Evolutionary conservation across 1,139 yeast species (phyloP), one percentile per base, ranked within the genome.

Genomic region (Meyerozyma carpophila): DNA sequence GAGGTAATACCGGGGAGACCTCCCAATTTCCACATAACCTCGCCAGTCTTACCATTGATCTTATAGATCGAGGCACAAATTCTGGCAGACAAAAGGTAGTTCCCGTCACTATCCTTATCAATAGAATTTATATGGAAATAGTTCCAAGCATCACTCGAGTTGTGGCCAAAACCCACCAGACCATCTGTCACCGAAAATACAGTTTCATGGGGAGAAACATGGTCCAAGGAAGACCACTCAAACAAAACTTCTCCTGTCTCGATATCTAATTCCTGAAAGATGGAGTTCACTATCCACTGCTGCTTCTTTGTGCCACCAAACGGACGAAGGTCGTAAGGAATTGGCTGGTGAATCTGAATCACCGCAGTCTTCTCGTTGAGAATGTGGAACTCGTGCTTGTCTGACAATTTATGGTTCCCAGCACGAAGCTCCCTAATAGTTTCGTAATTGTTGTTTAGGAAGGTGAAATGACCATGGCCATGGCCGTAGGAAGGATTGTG

Each of bases 91-190:
- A 68, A 40, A 28, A 68, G 44, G 48, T 65, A 68, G 47, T 67
- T 62, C 8, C 72, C 73, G 39, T 63, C 49, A n/a, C 52, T 61
- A 49, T 68, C 70, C 46, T 68, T 68, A 44, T 67, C 72, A 29
- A 68, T 68, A 1, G 73, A 67, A 44, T 68, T 68, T 47, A 68
- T 65, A 47, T 68, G 74, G 58, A 68, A 65, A 48, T 63, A 68
- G 47, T 68, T 73, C 69, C 71, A 68, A 5, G 73, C 72, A 47
- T 60, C 63, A 42, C 62, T 55, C 5, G 70, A 62, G 38, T 61
- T 58, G 44, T 47, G 52, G 1, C 71, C 73, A 24, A 56, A 47
- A n/a, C 68, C 71, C 5, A 65, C 66, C 18, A 59, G 59, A 4
- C 63, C 65, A 14, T 59, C 51, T 20, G 52, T 53, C 20, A 64